phyloP scores from a whole-genome alignment of 139 green algal species.

The Chlorella sp. region DNA sequence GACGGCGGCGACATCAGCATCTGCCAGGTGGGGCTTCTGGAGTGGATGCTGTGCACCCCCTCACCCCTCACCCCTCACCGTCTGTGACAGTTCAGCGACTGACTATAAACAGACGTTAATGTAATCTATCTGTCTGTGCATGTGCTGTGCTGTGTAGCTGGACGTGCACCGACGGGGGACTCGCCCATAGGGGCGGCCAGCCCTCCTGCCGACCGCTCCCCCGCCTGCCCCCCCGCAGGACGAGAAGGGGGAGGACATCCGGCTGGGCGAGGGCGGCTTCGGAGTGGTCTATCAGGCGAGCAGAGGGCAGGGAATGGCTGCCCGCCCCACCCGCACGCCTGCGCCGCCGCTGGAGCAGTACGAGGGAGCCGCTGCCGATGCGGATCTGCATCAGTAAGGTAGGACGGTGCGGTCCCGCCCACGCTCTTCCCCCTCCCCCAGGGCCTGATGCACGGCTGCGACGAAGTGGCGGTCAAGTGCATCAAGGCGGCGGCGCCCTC shows the following conservation, averaged over 20 bases:
- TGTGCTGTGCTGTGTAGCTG: not conserved
- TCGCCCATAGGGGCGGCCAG: not conserved
- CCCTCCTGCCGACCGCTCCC: not conserved
- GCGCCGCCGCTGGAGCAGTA: not conserved
- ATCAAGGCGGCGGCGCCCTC: conserved; percentile 60
- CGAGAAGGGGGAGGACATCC: conserved; percentile 48
- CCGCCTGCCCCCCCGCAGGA: conserved; percentile 13
- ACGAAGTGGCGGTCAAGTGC: conserved; percentile 78
- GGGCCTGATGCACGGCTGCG: conserved; percentile 64
- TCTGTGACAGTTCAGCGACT: no score
- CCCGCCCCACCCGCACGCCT: no score
- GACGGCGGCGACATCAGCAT: conserved; percentile 58
- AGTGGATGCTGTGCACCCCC: not conserved
- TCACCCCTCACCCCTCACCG: no score
- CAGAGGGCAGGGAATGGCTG: not conserved
- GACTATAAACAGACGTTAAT: not conserved
- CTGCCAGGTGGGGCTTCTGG: conserved; percentile 18
- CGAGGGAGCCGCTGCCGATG: no score
- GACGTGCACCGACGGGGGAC: not conserved
- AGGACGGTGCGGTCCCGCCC: no score
- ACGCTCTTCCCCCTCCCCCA: not conserved
- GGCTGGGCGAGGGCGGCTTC: conserved; percentile 73
- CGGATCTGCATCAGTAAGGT: no score
- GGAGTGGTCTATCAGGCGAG: conserved; percentile 66
- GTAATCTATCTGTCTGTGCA: not conserved